These are phyloP conservation scores for Bruguiera sexangula DNA, from an alignment of 345 rosid genomes.

Conservation along the genomic window DNA sequence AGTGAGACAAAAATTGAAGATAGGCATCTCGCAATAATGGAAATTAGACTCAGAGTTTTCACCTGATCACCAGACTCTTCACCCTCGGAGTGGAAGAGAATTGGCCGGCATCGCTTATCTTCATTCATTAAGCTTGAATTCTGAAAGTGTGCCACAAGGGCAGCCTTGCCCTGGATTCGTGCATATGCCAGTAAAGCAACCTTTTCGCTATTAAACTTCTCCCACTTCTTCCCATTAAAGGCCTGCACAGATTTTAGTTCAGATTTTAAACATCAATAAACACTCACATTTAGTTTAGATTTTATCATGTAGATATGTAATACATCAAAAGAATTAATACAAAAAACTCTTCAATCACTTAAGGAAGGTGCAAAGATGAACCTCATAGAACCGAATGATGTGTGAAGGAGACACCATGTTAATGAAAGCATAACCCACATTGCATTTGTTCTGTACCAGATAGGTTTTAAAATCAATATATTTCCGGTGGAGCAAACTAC, in stretches of 20 bases:
- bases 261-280: no score
- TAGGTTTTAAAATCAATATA: background rate
- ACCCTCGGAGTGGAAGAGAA: slow-evolving; percentile 20
- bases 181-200: slow-evolving; percentile 27
- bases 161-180: slow-evolving; percentile 24
- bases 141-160: slow-evolving; percentile 24
- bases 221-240: slow-evolving; percentile 27
- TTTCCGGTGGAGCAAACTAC: background rate
- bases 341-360: no score
- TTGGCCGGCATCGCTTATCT: slow-evolving; percentile 26
- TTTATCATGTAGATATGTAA: no score
- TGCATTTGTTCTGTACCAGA: slow-evolving; percentile 21
- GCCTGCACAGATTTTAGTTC: slow-evolving; percentile 11
- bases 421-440: slow-evolving; percentile 25
- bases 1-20: no score
- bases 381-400: slow-evolving; percentile 22
- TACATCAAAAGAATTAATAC: no score
- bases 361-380: background rate
- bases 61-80: slow-evolving; percentile 21
- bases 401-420: slow-evolving; percentile 25
- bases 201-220: slow-evolving; percentile 26
- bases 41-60: background rate
- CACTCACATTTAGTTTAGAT: no score
- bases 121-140: slow-evolving; percentile 27
- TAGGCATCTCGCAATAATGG: no score